These are phyloP conservation scores for Chrysoporthe cubensis DNA, from an alignment of 2,329 filamentous ascomycete species.

Conservation along the genomic window DNA sequence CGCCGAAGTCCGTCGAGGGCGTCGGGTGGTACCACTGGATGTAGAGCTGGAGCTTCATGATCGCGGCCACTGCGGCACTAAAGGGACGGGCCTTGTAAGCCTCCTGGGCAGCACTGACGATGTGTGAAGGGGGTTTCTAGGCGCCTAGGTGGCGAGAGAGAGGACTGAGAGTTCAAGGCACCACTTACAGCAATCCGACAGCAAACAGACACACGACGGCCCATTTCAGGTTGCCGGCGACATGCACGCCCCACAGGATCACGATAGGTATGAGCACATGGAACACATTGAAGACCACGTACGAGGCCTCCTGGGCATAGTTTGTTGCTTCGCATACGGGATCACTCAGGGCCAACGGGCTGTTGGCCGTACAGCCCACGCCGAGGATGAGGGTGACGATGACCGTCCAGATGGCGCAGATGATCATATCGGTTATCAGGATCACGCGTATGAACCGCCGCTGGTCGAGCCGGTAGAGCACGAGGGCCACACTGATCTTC, in stretches of 20 bases:
- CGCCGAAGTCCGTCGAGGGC: background rate
- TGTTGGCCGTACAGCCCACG: constrained; percentile 19
- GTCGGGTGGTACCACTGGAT: constrained; percentile 14
- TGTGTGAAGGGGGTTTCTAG: background rate
- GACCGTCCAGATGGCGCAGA: constrained; percentile 21
- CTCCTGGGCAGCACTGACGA: background rate
- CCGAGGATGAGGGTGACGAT: constrained; percentile 21
- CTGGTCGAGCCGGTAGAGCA: constrained; percentile 25
- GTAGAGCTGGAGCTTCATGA: constrained; percentile 25
- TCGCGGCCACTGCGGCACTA: constrained; percentile 25
- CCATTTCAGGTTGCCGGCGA: constrained; percentile 19
- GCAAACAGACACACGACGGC: constrained; percentile 23
- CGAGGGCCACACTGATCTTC: constrained; percentile 27
- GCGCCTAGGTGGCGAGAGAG: background rate
- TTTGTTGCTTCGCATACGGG: constrained; percentile 20
- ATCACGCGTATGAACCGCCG: constrained; percentile 15
- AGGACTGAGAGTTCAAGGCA: background rate
- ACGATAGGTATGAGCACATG: constrained; percentile 25
- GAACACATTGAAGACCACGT: constrained; percentile 21
- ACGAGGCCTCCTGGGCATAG: constrained; percentile 26
- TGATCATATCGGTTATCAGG: constrained; percentile 23
- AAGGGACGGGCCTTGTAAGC: background rate
- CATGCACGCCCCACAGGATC: constrained; percentile 27
- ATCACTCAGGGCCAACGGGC: background rate
- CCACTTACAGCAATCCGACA: constrained; percentile 28